Evolutionary conservation across 305 asterid species (phyloP).

Genomic region (Andrographis paniculata): DNA sequence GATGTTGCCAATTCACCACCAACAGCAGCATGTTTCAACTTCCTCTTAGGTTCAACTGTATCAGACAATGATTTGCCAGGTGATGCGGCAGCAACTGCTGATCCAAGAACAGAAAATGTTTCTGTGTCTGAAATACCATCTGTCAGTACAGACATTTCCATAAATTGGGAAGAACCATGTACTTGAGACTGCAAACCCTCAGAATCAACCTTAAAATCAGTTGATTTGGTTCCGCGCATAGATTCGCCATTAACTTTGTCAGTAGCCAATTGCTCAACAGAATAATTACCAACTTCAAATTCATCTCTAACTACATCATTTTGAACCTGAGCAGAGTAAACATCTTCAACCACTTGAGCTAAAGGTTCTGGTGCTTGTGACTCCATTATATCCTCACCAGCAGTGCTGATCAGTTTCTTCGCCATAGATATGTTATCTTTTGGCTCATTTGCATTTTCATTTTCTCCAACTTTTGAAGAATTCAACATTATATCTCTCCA

Average conservation of each 20-base stretch:
- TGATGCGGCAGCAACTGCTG: slow-evolving; percentile 15
- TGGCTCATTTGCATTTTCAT: slow-evolving; percentile 22
- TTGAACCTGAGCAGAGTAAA: slow-evolving; percentile 18
- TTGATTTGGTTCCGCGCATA: slow-evolving; percentile 18
- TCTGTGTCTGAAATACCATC: slow-evolving; percentile 28
- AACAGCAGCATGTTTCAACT: slow-evolving; percentile 28
- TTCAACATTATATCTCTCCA: slow-evolving; percentile 31
- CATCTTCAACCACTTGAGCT: slow-evolving; percentile 23
- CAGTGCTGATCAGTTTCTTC: slow-evolving; percentile 22
- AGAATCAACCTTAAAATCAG: slow-evolving; percentile 24
- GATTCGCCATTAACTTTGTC: slow-evolving; percentile 26
- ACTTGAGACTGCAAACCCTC: slow-evolving; percentile 29
- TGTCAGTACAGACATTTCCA: slow-evolving; percentile 22
- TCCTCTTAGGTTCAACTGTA: slow-evolving; percentile 27
- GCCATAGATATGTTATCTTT: slow-evolving; percentile 20
- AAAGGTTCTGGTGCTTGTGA: slow-evolving; percentile 9
- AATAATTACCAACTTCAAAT: slow-evolving; percentile 19
- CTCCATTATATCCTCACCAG: slow-evolving; percentile 25
- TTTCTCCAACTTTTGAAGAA: slow-evolving; percentile 23
- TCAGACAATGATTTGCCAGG: slow-evolving; percentile 29
- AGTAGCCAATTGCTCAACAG: slow-evolving; percentile 21
- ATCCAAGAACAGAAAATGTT: slow-evolving; percentile 18
- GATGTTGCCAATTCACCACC: slow-evolving; percentile 33
- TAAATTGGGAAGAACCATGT: slow-evolving; percentile 20
- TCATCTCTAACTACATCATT: slow-evolving; percentile 15